Evolutionary conservation across 2,329 filamentous ascomycete species (phyloP).

Genomic region (Zalaria sp.): DNA sequence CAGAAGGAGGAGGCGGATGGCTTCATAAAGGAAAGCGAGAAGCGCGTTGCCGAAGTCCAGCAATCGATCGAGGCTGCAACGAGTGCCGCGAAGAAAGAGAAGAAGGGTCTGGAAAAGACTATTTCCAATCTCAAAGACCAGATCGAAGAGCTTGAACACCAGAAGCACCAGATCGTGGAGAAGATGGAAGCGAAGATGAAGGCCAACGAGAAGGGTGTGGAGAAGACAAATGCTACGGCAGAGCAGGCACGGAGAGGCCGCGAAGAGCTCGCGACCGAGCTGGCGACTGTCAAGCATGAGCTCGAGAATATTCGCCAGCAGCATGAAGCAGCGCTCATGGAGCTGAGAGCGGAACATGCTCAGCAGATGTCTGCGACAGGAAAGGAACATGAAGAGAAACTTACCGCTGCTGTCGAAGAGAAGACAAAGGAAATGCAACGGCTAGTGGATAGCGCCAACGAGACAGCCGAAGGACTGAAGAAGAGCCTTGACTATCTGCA

Average conservation of each 20-base stretch:
- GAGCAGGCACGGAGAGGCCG: neutral
- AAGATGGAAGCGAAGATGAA: neutral
- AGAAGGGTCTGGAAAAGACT: neutral
- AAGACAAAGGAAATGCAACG: no score
- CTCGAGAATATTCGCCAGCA: neutral
- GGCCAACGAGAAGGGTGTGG: neutral
- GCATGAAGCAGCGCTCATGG: neutral
- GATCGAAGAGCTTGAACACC: neutral
- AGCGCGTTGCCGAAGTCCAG: no score
- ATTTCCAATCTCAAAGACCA: neutral
- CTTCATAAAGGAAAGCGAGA: no score
- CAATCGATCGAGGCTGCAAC: no score
- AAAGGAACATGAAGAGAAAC: neutral
- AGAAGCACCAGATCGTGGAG: neutral
- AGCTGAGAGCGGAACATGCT: neutral
- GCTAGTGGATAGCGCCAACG: no score
- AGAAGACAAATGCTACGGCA: neutral
- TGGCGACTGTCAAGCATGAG: neutral
- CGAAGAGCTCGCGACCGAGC: constrained; percentile 1
- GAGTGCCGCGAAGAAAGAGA: no score
- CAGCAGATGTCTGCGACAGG: neutral
- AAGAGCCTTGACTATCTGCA: no score
- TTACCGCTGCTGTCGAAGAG: no score
- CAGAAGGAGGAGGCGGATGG: no score
- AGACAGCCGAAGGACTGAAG: no score